Percentiles rank a stretch among this genome's conserved stretches.
These are phyloP conservation scores for Aspergillus mulundensis DNA, from an alignment of 495 filamentous ascomycete genomes.

Conservation along the genomic window DNA sequence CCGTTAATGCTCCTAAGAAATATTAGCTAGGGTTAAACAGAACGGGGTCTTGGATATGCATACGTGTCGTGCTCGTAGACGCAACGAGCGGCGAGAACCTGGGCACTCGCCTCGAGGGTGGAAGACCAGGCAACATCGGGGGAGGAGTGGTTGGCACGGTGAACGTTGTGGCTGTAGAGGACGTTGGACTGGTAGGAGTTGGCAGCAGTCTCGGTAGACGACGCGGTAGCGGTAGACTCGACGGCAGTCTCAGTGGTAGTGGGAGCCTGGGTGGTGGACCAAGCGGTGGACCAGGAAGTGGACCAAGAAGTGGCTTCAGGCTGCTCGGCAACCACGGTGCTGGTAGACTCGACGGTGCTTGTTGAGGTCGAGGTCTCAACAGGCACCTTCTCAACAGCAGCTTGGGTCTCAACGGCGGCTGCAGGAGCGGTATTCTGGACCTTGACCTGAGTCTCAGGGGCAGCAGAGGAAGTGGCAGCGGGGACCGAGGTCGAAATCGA, in stretches of 20 bases:
- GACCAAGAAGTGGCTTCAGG: slow-evolving; percentile 5
- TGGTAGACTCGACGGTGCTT: slow-evolving; percentile 13
- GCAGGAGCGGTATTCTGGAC: slow-evolving; percentile 7
- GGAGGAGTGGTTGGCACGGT: slow-evolving; percentile 79
- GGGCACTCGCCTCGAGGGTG: slow-evolving; percentile 59
- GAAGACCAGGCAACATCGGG: slow-evolving; percentile 58
- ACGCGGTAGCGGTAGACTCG: slow-evolving; percentile 22
- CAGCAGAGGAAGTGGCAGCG: not conserved
- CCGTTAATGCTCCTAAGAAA: slow-evolving; percentile 43
- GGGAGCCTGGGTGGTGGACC: slow-evolving; percentile 9
- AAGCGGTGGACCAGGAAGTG: slow-evolving; percentile 14
- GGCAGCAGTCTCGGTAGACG: slow-evolving; percentile 23
- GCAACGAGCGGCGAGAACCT: slow-evolving; percentile 52
- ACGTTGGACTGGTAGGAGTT: slow-evolving; percentile 43
- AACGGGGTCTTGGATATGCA: slow-evolving; percentile 27
- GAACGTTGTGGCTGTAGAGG: slow-evolving; percentile 76
- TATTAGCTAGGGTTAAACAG: slow-evolving; percentile 2
- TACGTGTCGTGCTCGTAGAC: slow-evolving; percentile 74
- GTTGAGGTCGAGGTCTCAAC: slow-evolving; percentile 13
- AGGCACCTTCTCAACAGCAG: slow-evolving; percentile 15
- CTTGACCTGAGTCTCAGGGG: slow-evolving; percentile 16
- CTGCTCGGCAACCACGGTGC: slow-evolving; percentile 4
- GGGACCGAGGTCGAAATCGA: not conserved
- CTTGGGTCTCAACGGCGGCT: slow-evolving; percentile 6
- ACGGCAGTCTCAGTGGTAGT: slow-evolving; percentile 18